A percentile compares a stretch with the other conserved stretches of the same genome.
Conservation (phyloP, 2,329 filamentous ascomycete genomes). For the Clarireedia homoeocarpa region DNA sequence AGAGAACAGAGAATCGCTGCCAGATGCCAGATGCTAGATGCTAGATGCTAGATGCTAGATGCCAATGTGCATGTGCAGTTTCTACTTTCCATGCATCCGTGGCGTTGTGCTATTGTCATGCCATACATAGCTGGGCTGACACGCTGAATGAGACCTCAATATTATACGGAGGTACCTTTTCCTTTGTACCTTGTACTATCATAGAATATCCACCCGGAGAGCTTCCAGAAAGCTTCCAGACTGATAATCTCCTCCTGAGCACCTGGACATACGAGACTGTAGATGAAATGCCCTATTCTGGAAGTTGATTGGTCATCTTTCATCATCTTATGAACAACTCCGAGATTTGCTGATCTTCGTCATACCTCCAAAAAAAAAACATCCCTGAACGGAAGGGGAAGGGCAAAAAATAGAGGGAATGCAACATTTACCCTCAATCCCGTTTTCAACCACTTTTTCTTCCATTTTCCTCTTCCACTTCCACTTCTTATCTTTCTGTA, state of each 20-base stretch:
- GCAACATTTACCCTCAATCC: background rate
- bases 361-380: background rate
- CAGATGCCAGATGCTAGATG: no score
- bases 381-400: background rate
- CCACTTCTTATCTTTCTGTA: no score
- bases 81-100: background rate
- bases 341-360: background rate
- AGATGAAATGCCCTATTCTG: background rate
- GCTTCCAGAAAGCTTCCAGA: no score
- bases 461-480: no score
- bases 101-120: no score
- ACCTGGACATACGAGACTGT: background rate
- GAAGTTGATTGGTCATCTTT: background rate
- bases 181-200: background rate
- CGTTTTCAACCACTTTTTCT: no score
- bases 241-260: background rate
- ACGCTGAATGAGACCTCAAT: no score
- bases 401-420: background rate
- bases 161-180: no score
- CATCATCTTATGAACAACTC: background rate
- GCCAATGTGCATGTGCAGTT: no score
- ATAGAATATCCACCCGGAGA: background rate
- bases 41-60: no score
- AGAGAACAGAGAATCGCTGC: no score
- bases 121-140: background rate